Conservation (phyloP, 306 rosid genomes). For the Castanea mollissima region DNA sequence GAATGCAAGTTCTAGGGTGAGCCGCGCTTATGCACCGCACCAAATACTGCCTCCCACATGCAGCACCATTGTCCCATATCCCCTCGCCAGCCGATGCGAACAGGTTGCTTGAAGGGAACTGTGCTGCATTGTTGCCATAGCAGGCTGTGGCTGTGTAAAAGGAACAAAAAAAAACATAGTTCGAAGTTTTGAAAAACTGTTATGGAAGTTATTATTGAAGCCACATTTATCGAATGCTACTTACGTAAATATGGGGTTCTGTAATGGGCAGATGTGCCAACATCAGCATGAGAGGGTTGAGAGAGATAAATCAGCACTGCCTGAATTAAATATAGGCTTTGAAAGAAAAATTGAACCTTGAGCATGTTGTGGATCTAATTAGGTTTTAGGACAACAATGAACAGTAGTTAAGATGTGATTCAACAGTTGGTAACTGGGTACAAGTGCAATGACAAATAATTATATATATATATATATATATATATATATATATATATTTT, state of each 20-base stretch:
- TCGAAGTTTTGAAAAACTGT: background rate
- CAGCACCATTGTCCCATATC: slow-evolving; percentile 89
- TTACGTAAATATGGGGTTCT: slow-evolving; percentile 62
- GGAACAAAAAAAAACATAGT: too few relatives aligned
- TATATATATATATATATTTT: too few relatives aligned
- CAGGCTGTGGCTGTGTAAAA: slow-evolving; percentile 54
- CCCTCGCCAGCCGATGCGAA: slow-evolving; percentile 82
- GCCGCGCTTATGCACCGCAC: slow-evolving; percentile 72
- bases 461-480: too few relatives aligned
- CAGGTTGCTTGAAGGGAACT: slow-evolving; percentile 57
- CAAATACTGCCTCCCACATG: slow-evolving; percentile 68
- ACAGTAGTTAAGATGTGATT: too few relatives aligned
- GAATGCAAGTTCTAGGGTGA: slow-evolving; percentile 43
- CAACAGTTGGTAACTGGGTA: too few relatives aligned
- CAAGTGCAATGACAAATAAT: too few relatives aligned
- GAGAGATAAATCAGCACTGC: slow-evolving; percentile 25
- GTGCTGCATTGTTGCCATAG: slow-evolving; percentile 32
- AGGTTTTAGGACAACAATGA: too few relatives aligned
- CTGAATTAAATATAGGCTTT: slow-evolving; percentile 12
- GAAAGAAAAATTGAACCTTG: background rate
- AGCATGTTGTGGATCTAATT: too few relatives aligned
- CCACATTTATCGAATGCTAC: background rate
- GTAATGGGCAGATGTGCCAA: slow-evolving; percentile 62
- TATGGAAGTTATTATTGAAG: background rate
- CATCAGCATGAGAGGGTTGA: slow-evolving; percentile 25